phyloP scores from a whole-genome alignment of 768 basidiomycete genomes.

The Russula sp. region DNA sequence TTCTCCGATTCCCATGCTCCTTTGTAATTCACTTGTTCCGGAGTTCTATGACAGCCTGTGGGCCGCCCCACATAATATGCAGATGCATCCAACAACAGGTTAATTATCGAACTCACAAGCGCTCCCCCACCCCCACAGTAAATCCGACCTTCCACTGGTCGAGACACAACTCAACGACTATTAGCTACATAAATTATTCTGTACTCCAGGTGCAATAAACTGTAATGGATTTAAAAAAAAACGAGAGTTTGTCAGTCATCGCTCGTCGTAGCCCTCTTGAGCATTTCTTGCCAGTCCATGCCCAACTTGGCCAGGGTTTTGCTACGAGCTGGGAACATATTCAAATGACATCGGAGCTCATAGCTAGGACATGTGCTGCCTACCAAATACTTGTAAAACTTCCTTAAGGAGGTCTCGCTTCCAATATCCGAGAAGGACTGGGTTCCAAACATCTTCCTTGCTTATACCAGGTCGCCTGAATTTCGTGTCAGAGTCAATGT shows the following conservation, averaged over 20 bases:
- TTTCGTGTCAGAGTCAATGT: conserved; percentile 10
- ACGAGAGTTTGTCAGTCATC: not conserved
- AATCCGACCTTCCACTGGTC: too few species aligned
- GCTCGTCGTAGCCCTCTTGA: conserved; percentile 52
- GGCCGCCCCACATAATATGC: too few species aligned
- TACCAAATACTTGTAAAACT: conserved; percentile 75
- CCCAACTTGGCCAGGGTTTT: conserved; percentile 73
- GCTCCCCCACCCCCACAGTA: too few species aligned
- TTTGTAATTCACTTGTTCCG: too few species aligned
- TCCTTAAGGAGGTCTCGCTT: conserved; percentile 85
- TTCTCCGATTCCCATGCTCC: too few species aligned
- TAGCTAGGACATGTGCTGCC: not conserved
- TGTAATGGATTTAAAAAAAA: too few species aligned
- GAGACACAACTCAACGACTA: too few species aligned
- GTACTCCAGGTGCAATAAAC: too few species aligned
- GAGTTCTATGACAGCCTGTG: too few species aligned
- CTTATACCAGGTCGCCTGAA: conserved; percentile 63
- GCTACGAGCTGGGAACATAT: conserved; percentile 53
- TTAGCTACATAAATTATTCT: too few species aligned
- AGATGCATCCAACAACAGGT: too few species aligned
- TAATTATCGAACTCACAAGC: too few species aligned
- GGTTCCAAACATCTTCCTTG: conserved; percentile 60
- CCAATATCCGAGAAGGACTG: conserved; percentile 62
- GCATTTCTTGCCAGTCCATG: conserved; percentile 75
- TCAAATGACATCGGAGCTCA: not conserved